Conservation (phyloP, 1,139 yeast species). For the Kodamaea anthophila region DNA sequence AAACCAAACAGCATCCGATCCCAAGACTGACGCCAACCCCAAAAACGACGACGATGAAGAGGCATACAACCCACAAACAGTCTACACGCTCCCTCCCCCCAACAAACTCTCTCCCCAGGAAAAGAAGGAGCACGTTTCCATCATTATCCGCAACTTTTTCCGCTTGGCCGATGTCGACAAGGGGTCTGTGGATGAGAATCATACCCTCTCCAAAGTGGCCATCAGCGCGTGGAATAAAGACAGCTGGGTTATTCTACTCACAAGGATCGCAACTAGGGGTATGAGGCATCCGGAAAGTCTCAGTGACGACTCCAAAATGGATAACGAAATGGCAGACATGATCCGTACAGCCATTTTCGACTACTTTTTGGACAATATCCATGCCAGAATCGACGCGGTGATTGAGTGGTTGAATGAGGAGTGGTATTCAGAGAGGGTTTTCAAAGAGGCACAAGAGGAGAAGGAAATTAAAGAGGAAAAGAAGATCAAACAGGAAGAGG, state of each 20-base stretch:
- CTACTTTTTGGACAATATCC: constrained; percentile 69
- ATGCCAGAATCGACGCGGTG: constrained; percentile 66
- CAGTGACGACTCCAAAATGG: constrained; percentile 13
- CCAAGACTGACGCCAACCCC: constrained; percentile 12
- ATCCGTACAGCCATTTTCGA: constrained; percentile 68
- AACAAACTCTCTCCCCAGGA: constrained; percentile 39
- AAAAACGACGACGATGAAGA: constrained; percentile 34
- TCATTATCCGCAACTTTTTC: constrained; percentile 52
- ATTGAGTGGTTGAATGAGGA: constrained; percentile 95
- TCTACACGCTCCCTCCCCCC: constrained; percentile 57
- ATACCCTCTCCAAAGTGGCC: constrained; percentile 43
- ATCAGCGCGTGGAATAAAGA: constrained; percentile 60
- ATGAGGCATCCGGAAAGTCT: constrained; percentile 25
- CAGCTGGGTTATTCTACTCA: constrained; percentile 72
- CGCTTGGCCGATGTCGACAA: constrained; percentile 28
- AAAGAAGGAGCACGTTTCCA: constrained; percentile 46
- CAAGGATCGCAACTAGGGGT: constrained; percentile 80
- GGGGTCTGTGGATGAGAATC: constrained; percentile 13
- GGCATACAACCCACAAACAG: constrained; percentile 35
- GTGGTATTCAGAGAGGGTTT: constrained; percentile 71
- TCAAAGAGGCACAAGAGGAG: constrained; percentile 13
- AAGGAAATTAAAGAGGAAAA: background rate
- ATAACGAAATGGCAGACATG: constrained; percentile 46
- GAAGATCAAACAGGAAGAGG: constrained; percentile 16
- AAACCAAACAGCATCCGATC: constrained; percentile 2